Base-by-base conservation (phyloP, 2,329 filamentous ascomycete genomes). In the Metarhizium guizhouense region DNA sequence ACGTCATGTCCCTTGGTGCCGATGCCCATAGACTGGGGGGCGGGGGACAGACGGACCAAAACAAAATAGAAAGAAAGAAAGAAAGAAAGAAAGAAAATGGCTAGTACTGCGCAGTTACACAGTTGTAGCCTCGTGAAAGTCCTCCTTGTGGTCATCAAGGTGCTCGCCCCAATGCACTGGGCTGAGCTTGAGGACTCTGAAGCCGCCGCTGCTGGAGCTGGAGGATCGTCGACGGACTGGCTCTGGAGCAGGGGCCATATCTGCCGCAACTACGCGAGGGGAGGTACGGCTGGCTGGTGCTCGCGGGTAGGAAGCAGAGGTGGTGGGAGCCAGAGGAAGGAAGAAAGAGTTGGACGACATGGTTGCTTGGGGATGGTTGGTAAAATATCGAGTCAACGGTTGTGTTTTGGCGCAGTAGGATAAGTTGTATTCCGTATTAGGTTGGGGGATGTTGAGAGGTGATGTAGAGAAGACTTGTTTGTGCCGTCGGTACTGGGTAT, bases 81-180 rank as follows among this genome's bases (percentile, higher is more conserved):
- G 18, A 20, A 45, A 20, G 14, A 45, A 45, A 20, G 6, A 45
- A 20, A 45, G 18, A 20, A 18, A 45, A 45, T 8, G n/a, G 18
- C 18, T 6, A 18, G 42, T 16, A 57, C 65, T 74, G 66, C 73
- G 69, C 58, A 76, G 1, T 20, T 52, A 54, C 45, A 25, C 52
- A 36, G 70, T 70, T 45, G 76, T 69, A 10, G 54, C 47, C 63
- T 80, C 76, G 68, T 77, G 69, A 67, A 73, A 84, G 73, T 85
- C 82, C 49, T 72, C 74, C 72, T 80, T 76, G 72, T 81, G 73
- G 55, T 78, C 79, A 59, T 75, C 80, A 25, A 72, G 71, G 68
- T 82, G 79, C 74, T 81, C 81, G 61, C 83, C 83, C 70, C 76
- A 84, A 76, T 85, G 81, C 57, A 85, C 82, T 38, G 82, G 82